Percentiles rank a stretch among this genome's conserved stretches.
Conservation (phyloP, 108 stramenopile species). For the Cyclotella distinguenda region DNA sequence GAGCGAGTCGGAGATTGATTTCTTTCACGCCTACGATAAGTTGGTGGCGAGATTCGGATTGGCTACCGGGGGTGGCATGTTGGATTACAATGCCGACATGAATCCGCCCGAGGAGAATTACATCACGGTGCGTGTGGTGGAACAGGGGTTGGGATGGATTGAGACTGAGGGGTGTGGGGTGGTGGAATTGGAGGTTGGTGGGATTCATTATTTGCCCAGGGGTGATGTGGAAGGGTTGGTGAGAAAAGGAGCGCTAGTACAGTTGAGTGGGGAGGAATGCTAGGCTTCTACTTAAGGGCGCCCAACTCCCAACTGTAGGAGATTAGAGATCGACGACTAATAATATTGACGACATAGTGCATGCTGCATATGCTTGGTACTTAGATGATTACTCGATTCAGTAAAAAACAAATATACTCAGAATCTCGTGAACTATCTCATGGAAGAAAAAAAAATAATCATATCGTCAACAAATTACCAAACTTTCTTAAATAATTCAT, state of each 20-base stretch:
- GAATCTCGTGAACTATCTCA: too few species aligned
- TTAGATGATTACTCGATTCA: too few species aligned
- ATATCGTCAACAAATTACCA: too few species aligned
- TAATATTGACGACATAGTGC: too few species aligned
- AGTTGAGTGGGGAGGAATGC: constrained; percentile 77
- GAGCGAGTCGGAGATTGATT: constrained; percentile 62
- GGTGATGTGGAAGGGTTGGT: constrained; percentile 88
- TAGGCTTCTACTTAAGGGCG: too few species aligned
- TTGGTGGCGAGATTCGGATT: constrained; percentile 48
- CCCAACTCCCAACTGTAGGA: too few species aligned
- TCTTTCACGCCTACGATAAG: constrained; percentile 70
- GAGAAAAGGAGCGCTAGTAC: constrained; percentile 77
- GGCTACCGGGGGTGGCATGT: constrained; percentile 35
- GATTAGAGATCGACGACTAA: too few species aligned
- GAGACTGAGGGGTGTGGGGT: constrained; percentile 72
- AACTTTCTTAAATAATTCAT: too few species aligned
- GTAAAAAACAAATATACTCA: too few species aligned
- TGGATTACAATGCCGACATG: constrained; percentile 57
- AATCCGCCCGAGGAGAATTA: constrained; percentile 74
- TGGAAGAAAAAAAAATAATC: too few species aligned
- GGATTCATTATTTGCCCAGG: constrained; percentile 82
- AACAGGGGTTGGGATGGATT: constrained; percentile 61
- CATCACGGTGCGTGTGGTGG: constrained; percentile 81
- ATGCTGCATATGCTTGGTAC: too few species aligned
- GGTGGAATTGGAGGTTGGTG: constrained; percentile 78